Evolutionary conservation across 2,329 filamentous ascomycete genomes (phyloP), one percentile per base, ranked within the genome.

Genomic region (Myotisia sp.): DNA sequence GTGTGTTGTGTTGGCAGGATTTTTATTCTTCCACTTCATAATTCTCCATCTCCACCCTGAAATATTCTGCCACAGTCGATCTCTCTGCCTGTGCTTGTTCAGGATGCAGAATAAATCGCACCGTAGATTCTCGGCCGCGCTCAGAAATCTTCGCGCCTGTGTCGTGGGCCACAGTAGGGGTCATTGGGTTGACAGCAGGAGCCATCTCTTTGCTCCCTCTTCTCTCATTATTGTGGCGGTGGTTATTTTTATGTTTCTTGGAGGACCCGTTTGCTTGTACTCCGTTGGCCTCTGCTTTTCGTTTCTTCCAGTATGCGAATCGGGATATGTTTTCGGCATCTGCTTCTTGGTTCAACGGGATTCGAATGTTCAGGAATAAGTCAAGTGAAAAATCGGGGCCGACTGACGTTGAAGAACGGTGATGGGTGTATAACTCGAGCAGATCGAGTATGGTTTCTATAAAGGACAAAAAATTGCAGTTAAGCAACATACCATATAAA

Each of bases 401-500:
- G 13, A 93, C 65, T 33, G 77, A 74, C 21, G 85, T 93, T 33
- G 69, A 66, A 44, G 73, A 71, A 36, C 74, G 73, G 51, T 92
- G 79, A 50, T 92, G 81, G 0, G 84, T 90, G 56, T 94, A 95
- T 2, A 95, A 70, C 50, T 98, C 87, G 17, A 95, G 69, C 0
- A 94, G 67, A 51, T 95, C 90, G 24, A 94, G 73, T 47, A 93
- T 71, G 0, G 83, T 87, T 65, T 95, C 87, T 61, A 69, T 54
- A 18, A 72, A 60, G 40, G 64, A 63, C 22, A 16, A 14, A 17
- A 23, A n/a, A 14, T 14, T 23, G 24, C 12, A n/a, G n/a, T n/a
- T n/a, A n/a, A n/a, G n/a, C n/a, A n/a, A n/a, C n/a, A n/a, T n/a
- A n/a, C n/a, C n/a, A n/a, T n/a, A n/a, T n/a, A n/a, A n/a, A n/a